Evolutionary conservation across 768 basidiomycete species (phyloP), one percentile per base, ranked within the genome.

Genomic region (Auricularia sp.): DNA sequence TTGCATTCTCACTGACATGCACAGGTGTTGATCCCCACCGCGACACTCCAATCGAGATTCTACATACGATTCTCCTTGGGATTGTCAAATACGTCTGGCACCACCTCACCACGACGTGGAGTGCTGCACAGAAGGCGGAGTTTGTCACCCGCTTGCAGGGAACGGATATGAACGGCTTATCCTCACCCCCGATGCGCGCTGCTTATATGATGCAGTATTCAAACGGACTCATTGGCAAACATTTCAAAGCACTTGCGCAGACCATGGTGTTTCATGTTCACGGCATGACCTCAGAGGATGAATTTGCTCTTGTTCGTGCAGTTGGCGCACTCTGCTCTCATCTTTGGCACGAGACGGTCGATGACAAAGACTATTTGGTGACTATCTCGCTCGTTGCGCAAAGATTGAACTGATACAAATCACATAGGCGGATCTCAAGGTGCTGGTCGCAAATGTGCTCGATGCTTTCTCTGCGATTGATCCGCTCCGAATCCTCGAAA

Each of bases 171-270:
- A 66, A 71, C 34, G 75, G 75, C 8, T 67, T 78, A 1, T 69
- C 71, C 0, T 66, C 74, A 67, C 65, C 68, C 64, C 10, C 70
- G 64, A 74, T 83, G 29, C 73, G 74, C 33, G 77, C 77, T 0
- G 67, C 66, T 2, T 81, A 80, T 65, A 78, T 81, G 34, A 74
- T 78, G 69, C 77, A 81, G 58, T 80, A 80, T 65, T 68, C 71
- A 0, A 79, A 78, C 62, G 75, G 74, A 1, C 68, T 82, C 3
- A 77, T 81, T 54, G 79, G 79, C 10, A 70, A 70, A 3, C 79
- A 80, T 33, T 73, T 80, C 59, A 80, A 80, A 65, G 74, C 72
- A 0, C 21, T 81, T 0, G 68, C 68, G 1, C 79, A 81, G 66
- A 71, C 73, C 11, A 72, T 70, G 29, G 65, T 70, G 1, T 81